These are phyloP conservation scores for Beauveria bassiana DNA, from an alignment of 2,329 filamentous ascomycete genomes.

Conservation along the genomic window DNA sequence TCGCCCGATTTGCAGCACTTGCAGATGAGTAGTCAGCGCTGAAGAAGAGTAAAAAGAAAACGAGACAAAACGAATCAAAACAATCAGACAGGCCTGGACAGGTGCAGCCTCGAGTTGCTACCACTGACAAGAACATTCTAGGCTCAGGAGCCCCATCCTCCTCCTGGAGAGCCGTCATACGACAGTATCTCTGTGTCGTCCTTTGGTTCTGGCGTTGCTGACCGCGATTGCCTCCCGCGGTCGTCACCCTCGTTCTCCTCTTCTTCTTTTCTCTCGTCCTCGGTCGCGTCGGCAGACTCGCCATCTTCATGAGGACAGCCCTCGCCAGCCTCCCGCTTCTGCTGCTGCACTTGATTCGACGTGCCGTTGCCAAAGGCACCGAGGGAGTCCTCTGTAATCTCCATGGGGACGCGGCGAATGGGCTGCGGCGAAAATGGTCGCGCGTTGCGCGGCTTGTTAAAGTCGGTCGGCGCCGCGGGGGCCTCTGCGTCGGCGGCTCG, in stretches of 20 bases:
- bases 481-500: constrained; percentile 32
- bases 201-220: background rate
- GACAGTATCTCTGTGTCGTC: background rate
- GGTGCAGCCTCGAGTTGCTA: background rate
- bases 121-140: background rate
- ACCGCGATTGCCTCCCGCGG: constrained; percentile 4
- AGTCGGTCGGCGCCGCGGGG: constrained; percentile 45
- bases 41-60: background rate
- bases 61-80: background rate
- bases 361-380: constrained; percentile 16
- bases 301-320: constrained; percentile 13
- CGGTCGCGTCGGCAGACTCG: constrained; percentile 11
- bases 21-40: background rate
- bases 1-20: constrained; percentile 1
- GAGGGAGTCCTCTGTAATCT: constrained; percentile 33
- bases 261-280: constrained; percentile 13
- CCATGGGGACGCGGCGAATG: constrained; percentile 32
- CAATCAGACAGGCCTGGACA: background rate
- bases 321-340: constrained; percentile 10
- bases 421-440: constrained; percentile 55
- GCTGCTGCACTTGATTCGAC: background rate
- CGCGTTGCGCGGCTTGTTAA: constrained; percentile 45
- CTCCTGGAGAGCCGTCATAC: constrained; percentile 14
- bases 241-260: constrained; percentile 15
- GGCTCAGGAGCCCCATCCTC: constrained; percentile 15